Percentiles rank a stretch among this genome's conserved stretches.
These are phyloP conservation scores for Histomonas meleagridis DNA, from an alignment of 208 protist genomes.

Conservation along the genomic window DNA sequence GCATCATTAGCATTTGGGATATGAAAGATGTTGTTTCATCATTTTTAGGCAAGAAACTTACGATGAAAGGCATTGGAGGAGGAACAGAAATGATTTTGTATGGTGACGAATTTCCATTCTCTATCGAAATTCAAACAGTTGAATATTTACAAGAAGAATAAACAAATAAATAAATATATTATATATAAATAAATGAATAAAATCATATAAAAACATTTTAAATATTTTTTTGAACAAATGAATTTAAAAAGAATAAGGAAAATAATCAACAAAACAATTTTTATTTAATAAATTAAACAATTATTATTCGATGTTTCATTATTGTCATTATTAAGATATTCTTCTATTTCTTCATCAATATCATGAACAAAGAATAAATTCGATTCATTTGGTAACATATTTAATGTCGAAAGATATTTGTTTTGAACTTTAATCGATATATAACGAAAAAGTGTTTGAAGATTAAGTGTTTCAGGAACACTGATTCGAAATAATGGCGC, in stretches of 20 bases:
- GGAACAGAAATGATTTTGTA: neutral
- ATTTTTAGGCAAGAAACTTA: neutral
- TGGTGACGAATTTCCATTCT: neutral
- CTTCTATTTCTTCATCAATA: no score
- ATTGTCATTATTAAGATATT: no score
- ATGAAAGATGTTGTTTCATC: neutral
- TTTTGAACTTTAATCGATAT: neutral
- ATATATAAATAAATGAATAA: no score
- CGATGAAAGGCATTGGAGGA: neutral
- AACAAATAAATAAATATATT: no score
- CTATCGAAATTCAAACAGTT: neutral
- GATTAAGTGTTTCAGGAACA: neutral
- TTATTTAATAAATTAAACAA: no score
- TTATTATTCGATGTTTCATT: no score
- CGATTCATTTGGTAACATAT: neutral
- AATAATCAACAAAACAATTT: no score
- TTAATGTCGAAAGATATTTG: neutral
- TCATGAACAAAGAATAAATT: neutral
- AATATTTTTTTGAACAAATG: no score
- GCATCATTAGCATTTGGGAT: neutral
- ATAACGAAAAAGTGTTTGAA: neutral
- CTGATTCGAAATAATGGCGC: conserved; percentile 4
- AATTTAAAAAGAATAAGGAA: no score
- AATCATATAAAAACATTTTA: no score
- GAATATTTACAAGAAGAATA: conserved; percentile 29